These are phyloP conservation scores for Tinospora cordifolia DNA, from an alignment of 164 flowering plant species.

Conservation along the genomic window DNA sequence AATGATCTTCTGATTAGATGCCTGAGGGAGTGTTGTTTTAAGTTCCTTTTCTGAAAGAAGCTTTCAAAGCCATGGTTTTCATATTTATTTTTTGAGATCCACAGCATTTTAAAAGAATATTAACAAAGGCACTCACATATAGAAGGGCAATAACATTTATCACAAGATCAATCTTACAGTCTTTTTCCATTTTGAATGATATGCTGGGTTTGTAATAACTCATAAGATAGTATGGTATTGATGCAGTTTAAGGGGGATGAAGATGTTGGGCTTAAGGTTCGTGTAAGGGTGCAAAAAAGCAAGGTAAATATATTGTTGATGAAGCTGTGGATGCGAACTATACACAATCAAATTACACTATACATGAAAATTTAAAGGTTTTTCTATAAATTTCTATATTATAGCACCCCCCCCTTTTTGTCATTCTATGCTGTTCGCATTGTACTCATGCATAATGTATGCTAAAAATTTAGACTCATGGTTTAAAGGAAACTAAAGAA, in stretches of 20 bases:
- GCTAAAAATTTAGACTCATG: too few species aligned
- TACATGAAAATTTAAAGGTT: not conserved
- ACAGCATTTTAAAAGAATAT: not conserved
- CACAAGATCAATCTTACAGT: not conserved
- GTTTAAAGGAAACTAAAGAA: too few species aligned
- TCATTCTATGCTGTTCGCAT: not conserved
- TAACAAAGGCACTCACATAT: not conserved
- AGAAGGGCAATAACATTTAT: not conserved
- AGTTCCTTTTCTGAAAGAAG: not conserved
- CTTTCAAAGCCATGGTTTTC: not conserved
- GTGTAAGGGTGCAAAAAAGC: conserved; percentile 97
- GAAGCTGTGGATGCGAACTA: not conserved
- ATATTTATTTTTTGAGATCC: not conserved
- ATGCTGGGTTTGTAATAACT: not conserved
- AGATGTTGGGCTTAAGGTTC: conserved; percentile 83
- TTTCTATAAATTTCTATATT: not conserved
- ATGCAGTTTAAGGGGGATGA: conserved; percentile 86
- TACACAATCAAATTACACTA: not conserved
- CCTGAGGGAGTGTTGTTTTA: not conserved
- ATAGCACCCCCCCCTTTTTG: too few species aligned
- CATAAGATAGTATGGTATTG: not conserved
- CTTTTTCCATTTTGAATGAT: not conserved
- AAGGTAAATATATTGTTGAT: conserved; percentile 45
- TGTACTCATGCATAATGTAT: too few species aligned
- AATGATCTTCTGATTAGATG: not conserved